Percentiles rank a stretch among this genome's conserved stretches.
Conservation (phyloP, 2,329 filamentous ascomycete species). For the Raffaelea albimanens region DNA sequence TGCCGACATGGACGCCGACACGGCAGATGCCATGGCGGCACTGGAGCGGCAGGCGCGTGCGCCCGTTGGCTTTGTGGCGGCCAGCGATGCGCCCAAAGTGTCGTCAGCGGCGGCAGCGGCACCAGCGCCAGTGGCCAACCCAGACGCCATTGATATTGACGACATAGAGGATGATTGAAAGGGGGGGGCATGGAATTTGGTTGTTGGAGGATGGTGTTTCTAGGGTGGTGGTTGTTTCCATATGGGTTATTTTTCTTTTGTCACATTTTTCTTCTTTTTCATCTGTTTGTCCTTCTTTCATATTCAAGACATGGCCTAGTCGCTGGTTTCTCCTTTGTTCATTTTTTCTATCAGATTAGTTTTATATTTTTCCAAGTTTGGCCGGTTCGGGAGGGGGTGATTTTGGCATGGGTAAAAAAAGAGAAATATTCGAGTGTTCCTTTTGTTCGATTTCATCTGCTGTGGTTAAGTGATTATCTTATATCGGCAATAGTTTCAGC, state of each 20-base stretch:
- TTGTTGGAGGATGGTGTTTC: neutral
- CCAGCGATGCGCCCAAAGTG: conserved; percentile 57
- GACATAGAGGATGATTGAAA: conserved; percentile 47
- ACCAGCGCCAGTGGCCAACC: conserved; percentile 53
- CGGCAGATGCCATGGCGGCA: conserved; percentile 77
- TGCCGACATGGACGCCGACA: conserved; percentile 27
- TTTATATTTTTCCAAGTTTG: conserved; percentile 1
- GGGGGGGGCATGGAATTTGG: neutral
- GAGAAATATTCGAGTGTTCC: no score
- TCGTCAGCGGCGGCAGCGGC: conserved; percentile 24
- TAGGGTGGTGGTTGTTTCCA: conserved; percentile 4
- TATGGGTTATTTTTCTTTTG: conserved; percentile 5
- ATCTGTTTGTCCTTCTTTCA: neutral
- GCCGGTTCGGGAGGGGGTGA: no score
- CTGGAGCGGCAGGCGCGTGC: conserved; percentile 83
- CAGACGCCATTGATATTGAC: conserved; percentile 78
- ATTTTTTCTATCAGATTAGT: neutral
- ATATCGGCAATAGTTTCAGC: no score
- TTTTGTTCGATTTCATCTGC: no score
- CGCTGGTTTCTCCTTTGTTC: conserved; percentile 3
- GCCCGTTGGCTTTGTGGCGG: conserved; percentile 83
- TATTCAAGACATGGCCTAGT: no score
- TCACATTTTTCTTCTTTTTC: neutral
- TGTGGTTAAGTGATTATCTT: no score
- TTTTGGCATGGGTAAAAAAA: no score